Percentiles rank a stretch among this genome's conserved stretches.
phyloP scores from a whole-genome alignment of 306 rosid genomes.

The Cicer cuneatum region DNA sequence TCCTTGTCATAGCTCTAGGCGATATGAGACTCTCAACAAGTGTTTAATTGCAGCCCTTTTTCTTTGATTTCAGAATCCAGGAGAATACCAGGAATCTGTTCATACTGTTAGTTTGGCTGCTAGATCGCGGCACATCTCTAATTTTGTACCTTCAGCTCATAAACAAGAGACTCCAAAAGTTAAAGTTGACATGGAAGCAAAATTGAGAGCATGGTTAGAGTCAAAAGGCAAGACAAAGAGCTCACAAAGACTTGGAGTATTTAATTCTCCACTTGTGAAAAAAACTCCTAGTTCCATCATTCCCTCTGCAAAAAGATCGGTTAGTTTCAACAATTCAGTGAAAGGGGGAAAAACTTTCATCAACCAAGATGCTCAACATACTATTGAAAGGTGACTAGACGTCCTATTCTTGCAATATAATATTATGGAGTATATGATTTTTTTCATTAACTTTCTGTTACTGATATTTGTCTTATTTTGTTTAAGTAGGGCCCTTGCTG shows the following conservation, averaged over 20 bases:
- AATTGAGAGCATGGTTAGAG: constrained; percentile 82
- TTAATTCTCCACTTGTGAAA: constrained; percentile 62
- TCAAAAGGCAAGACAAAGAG: constrained; percentile 83
- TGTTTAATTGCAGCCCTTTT: constrained; percentile 11
- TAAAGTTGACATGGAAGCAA: constrained; percentile 87
- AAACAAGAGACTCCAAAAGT: constrained; percentile 74
- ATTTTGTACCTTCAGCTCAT: constrained; percentile 64
- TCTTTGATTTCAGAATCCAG: constrained; percentile 73
- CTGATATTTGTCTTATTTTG: constrained; percentile 28
- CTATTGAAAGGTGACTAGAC: constrained; percentile 61
- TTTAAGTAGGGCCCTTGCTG: constrained; percentile 57
- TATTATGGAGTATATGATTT: constrained; percentile 26
- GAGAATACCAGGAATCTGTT: constrained; percentile 93
- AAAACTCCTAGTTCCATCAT: constrained; percentile 63
- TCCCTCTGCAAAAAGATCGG: constrained; percentile 60
- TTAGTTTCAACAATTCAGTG: constrained; percentile 56
- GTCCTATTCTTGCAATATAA: constrained; percentile 29
- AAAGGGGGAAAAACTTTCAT: constrained; percentile 53
- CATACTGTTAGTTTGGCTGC: constrained; percentile 94
- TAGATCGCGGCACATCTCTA: constrained; percentile 81
- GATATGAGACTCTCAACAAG: not conserved
- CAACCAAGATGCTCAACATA: constrained; percentile 48
- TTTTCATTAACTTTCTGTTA: constrained; percentile 29
- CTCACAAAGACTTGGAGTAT: constrained; percentile 53
- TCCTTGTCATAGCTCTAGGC: not conserved